These are phyloP conservation scores for Triadica sebifera DNA, from an alignment of 345 rosid species.

Conservation along the genomic window DNA sequence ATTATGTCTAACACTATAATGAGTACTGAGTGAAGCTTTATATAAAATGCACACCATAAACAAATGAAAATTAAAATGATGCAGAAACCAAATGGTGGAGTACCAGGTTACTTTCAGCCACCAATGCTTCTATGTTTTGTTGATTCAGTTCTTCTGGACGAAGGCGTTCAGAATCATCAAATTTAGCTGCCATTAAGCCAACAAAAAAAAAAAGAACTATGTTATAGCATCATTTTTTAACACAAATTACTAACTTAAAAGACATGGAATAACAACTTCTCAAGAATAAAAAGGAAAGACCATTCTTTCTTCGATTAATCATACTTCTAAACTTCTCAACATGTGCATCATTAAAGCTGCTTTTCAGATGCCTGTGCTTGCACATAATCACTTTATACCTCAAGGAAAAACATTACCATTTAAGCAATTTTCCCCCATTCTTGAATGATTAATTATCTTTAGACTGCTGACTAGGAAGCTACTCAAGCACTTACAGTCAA, in stretches of 20 bases:
- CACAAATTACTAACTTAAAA: too few relatives aligned
- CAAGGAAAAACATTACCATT: too few relatives aligned
- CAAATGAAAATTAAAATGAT: not conserved
- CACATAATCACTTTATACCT: too few relatives aligned
- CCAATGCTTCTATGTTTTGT: conserved; percentile 95
- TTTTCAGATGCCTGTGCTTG: too few relatives aligned
- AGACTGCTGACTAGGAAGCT: not conserved
- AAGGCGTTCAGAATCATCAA: conserved; percentile 84
- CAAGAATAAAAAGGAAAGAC: too few relatives aligned
- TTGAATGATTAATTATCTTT: too few relatives aligned
- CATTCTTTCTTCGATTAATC: too few relatives aligned
- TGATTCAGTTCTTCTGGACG: conserved; percentile 98
- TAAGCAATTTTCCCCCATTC: too few relatives aligned
- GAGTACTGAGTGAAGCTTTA: conserved; percentile 3
- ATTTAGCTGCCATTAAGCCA: conserved; percentile 45
- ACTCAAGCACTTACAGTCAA: not conserved
- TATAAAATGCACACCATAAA: not conserved
- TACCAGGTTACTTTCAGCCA: conserved; percentile 97
- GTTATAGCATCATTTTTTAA: conserved; percentile 8
- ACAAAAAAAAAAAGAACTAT: conserved; percentile 19
- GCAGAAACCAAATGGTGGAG: not conserved
- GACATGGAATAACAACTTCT: too few relatives aligned
- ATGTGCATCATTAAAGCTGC: too few relatives aligned
- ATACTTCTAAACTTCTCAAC: too few relatives aligned
- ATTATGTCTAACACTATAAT: not conserved